Percentiles rank a stretch among this genome's conserved stretches.
phyloP scores from a whole-genome alignment of 257 asterid species.

The Cruciata laevipes region DNA sequence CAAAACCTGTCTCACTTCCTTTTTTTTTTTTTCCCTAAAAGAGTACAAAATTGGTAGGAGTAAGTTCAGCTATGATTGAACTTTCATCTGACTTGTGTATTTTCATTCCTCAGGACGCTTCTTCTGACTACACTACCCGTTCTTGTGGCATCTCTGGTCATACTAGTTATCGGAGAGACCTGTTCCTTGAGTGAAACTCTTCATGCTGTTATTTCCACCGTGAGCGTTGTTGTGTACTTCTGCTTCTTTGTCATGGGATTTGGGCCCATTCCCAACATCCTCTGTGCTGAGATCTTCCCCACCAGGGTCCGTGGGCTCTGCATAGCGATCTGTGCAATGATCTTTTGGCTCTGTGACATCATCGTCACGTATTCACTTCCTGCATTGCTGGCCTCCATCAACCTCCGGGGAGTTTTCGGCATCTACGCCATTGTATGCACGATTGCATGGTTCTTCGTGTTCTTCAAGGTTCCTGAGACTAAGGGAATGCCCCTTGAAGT shows the following conservation, averaged over 20 bases:
- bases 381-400: slow-evolving; percentile 60
- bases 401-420: slow-evolving; percentile 73
- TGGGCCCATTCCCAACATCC: slow-evolving; percentile 96
- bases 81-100: neutral
- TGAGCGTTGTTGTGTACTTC: slow-evolving; percentile 72
- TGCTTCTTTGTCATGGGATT: slow-evolving; percentile 91
- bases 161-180: slow-evolving; percentile 61
- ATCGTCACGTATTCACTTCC: slow-evolving; percentile 74
- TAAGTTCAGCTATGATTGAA: neutral
- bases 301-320: slow-evolving; percentile 92
- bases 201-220: slow-evolving; percentile 72
- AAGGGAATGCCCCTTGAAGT: slow-evolving; percentile 98
- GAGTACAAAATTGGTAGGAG: neutral
- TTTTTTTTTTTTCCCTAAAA: no score
- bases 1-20: no score
- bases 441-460: slow-evolving; percentile 66
- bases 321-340: slow-evolving; percentile 88
- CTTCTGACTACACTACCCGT: slow-evolving; percentile 77
- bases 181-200: slow-evolving; percentile 39
- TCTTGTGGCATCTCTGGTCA: slow-evolving; percentile 46
- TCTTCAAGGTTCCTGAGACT: slow-evolving; percentile 79
- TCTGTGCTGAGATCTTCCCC: slow-evolving; percentile 91
- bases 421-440: slow-evolving; percentile 63
- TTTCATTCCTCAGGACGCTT: slow-evolving; percentile 51
- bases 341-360: slow-evolving; percentile 83